Base-by-base conservation (phyloP, 1,284 basidiomycete species). In the Leccinum pachyderme region DNA sequence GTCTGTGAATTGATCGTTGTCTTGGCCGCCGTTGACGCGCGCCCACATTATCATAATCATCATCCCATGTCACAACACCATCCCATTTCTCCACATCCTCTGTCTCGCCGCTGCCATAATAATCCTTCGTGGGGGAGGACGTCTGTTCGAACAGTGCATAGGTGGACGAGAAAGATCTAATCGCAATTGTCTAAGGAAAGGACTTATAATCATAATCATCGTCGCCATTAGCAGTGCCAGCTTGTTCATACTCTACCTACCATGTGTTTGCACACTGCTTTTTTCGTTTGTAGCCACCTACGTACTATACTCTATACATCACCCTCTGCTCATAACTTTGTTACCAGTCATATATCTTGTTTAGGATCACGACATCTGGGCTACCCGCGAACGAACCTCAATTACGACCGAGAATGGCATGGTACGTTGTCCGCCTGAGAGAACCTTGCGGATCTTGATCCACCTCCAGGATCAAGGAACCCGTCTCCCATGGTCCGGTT, bases 161-260 rank as follows among this genome's bases (percentile, higher is more conserved):
- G 52, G 52, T 45, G 13, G 41, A 51, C 46, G 47, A 49, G 25
- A 25, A 31, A 46, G n/a, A 58, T 60, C 51, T 68, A 67, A 66
- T 63, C 53, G 52, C 54, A 52, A 44, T 29, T 29, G 32, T 59
- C 47, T 18, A 56, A 47, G 56, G 66, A 62, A 62, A 59, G 54
- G 41, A 51, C 58, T 44, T 65, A 18, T 28, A 57, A 44, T 66
- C 57, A 56, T 52, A 57, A 44, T 66, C 57, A 56, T 52, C 29
- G 33, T 55, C 46, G 28, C 47, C 55, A 33, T 47, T 52, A 28
- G 37, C 33, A n/a, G 18, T 18, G 18, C 18, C n/a, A 29, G 22
- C n/a, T 35, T 47, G 54, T 47, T 45, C 62, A 51, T 39, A 39
- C 52, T 39, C 31, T 50, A 56, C 31, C 25, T 37, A 11, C 27